Evolutionary conservation across 192 early-diverging fungal species (phyloP), one percentile per base, ranked within the genome.

Genomic region (Allomyces arbusculus): DNA sequence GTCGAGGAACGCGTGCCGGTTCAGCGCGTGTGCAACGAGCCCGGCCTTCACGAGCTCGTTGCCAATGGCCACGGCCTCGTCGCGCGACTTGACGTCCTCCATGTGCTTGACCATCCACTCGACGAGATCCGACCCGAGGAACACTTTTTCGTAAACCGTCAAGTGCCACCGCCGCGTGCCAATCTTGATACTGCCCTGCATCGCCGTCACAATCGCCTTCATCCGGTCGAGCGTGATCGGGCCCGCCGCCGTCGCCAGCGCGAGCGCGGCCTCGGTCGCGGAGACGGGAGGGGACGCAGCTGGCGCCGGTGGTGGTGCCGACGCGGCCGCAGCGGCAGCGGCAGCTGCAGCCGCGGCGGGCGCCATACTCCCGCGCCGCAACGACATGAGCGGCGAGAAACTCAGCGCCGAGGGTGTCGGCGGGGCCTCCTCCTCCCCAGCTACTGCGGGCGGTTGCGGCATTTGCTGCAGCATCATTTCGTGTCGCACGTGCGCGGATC

Each of bases 81-180:
- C 80, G 4, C 92, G 75, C 7, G 84, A 85, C 14, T 82, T 76
- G 61, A 94, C 79, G 62, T 89, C 87, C 25, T 75, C 74, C 75
- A 95, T 87, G 50, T 82, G 83, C 40, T 74, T 70, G 61, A 94
- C 75, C 26, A 92, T 69, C 93, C 93, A 97, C 67, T 95, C 88
- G 3, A 95, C 87, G 61, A 84, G 78, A 66, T 95, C 91, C 58
- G 77, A 82, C 23, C 95, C 93, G 43, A 87, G 72, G 70, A 95
- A 91, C 0, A 84, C 79, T 23, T 77, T 73, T 44, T 78, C 75
- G 71, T 89, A 93, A 40, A 87, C 68, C 22, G 74, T 70, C 66
- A 86, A 83, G 75, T 95, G 93, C 93, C 95, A 97, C 26, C 88
- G 81, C 22, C 86, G 78, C 68, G 91, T 84, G 71, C 79, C 77